Evolutionary conservation across 257 asterid species (phyloP), one percentile per base, ranked within the genome.

Genomic region (Plantago ovata): DNA sequence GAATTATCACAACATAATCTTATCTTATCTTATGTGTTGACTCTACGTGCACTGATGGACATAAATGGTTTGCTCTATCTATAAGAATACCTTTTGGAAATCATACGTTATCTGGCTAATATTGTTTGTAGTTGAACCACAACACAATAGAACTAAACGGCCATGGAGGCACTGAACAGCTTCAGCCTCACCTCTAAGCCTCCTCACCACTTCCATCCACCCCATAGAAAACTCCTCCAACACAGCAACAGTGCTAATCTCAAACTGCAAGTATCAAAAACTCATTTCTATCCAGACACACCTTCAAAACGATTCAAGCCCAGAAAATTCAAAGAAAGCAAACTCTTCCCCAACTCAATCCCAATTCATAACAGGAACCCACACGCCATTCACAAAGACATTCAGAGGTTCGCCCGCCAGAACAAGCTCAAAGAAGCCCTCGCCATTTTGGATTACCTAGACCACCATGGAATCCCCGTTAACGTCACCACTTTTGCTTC

Each of bases 341-440:
- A 69, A 42, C 79, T 69, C 39, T 80, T 69, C 62, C 86, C 88
- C n/a, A 60, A 74, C 48, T 75, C 75, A 42, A 46, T 82, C 23
- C 81, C 95, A 10, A 64, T 92, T 56, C 81, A 84, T 61, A 71
- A 43, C 65, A 88, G 73, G 47, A 80, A 93, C 78, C 98, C 98
- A 28, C 80, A 77, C 38, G 85, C 79, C 20, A 69, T 93, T 55
- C 77, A 84, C 87, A 73, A 71, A 72, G 95, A 84, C 55, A 80
- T 93, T 52, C 95, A 86, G 66, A 79, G 47, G 19, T 72, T 86
- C 19, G 89, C 97, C 53, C 58, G 52, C 21, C 74, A 82, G 28
- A 69, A 75, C 75, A 89, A 82, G 85, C 89, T 93, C 32, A 80
- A 79, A 60, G 91, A 88, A 68, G 97, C 93, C 44, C 79, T 93